Percentiles rank a stretch among this genome's conserved stretches.
These are phyloP conservation scores for Cercospora sp. DNA, from an alignment of 2,329 filamentous ascomycete species.

Conservation along the genomic window DNA sequence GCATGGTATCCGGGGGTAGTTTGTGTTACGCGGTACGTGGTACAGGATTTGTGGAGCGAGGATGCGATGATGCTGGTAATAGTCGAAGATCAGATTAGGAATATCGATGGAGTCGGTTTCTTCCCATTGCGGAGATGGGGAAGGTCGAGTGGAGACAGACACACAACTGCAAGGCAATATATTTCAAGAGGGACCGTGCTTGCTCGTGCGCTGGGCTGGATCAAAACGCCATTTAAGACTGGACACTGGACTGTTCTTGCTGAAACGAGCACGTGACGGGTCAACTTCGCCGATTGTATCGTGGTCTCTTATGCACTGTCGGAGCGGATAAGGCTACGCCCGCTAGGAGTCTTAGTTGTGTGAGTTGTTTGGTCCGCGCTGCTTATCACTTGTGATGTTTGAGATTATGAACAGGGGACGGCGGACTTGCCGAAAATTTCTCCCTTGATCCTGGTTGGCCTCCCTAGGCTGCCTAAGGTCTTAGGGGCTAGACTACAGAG, in stretches of 20 bases:
- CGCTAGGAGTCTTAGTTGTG: background rate
- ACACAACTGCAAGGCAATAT: background rate
- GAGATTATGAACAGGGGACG: background rate
- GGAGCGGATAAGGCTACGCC: background rate
- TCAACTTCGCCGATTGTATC: background rate
- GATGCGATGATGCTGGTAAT: background rate
- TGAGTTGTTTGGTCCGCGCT: background rate
- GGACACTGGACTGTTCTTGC: background rate
- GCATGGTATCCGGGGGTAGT: background rate
- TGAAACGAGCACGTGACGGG: background rate
- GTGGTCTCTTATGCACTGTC: background rate
- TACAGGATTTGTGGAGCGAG: background rate
- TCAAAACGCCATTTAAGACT: background rate
- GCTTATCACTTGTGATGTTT: constrained; percentile 5
- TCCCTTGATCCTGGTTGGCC: background rate
- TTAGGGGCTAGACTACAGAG: background rate
- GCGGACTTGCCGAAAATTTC: background rate
- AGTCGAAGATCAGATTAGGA: background rate
- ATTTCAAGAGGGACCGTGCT: background rate
- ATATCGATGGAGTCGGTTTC: background rate
- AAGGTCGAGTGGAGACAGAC: background rate
- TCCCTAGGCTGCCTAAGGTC: background rate
- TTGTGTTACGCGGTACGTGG: background rate
- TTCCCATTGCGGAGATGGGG: background rate
- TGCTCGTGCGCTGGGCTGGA: background rate